Base-by-base conservation (phyloP, 2,329 filamentous ascomycete species). In the Hypoxylon sp. region DNA sequence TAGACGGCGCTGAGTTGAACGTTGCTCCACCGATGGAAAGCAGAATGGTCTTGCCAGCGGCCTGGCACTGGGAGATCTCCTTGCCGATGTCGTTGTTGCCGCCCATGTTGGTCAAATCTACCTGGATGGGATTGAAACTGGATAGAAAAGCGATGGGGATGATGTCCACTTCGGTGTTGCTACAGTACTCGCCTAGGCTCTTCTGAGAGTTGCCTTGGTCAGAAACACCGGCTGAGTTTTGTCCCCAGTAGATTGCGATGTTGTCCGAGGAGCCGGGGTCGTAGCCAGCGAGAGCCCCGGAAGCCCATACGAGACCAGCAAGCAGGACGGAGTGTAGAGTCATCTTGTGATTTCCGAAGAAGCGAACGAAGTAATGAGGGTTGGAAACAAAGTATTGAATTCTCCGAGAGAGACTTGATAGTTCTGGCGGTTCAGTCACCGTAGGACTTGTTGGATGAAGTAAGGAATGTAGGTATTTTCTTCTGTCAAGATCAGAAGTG, bases 21-120 rank as follows among this genome's bases (percentile, higher is more conserved):
- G 88, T 89, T 2, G 87, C 87, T 33, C 91, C 91, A 13, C 90
- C 91, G 48, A 94, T 83, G 5, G 91, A 93, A 11, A 93, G 83
- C 51, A 92, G 77, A 67, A 93, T 88, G 2, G 90, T 92, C 79
- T 93, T 93, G 68, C 86, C 86, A 63, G 88, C 80, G 13, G 79
- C 72, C 77, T 93, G 91, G 78, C 91, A 94, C 5, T 82, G 70
- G 47, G 80, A 76, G 65, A 87, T 86, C 62, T 86, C 84, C 24
- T 78, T 26, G 14, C 68, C 52, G 29, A 70, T 63, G 24, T 67
- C 58, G 17, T 57, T 35, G 8, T 77, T 85, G 75, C 81, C 89
- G 87, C 85, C 89, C 59, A 92, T 85, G 63, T 91, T 90, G 44
- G 89, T 85, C 73, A 92, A 88, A 77, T 92, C 90, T 67, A 90